These are phyloP conservation scores for Cordyceps sp. DNA, from an alignment of 2,329 filamentous ascomycete genomes.

Conservation along the genomic window DNA sequence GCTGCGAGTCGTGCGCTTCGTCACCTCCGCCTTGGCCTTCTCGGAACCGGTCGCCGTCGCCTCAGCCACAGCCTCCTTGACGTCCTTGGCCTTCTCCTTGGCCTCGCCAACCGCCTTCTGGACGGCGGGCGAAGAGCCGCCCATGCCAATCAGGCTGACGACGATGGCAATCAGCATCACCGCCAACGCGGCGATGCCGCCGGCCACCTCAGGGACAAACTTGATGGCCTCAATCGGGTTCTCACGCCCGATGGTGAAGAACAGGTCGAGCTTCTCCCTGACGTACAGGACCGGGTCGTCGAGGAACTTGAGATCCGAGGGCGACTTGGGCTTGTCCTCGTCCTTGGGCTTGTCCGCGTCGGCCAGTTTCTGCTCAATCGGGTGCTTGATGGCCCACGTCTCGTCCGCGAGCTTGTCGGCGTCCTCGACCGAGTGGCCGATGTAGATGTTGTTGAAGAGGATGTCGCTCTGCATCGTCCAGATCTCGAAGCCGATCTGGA, in stretches of 20 bases:
- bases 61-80: slow-evolving; percentile 47
- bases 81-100: slow-evolving; percentile 59
- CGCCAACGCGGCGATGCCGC: slow-evolving; percentile 54
- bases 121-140: slow-evolving; percentile 49
- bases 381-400: slow-evolving; percentile 79
- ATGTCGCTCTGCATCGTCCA: slow-evolving; percentile 99
- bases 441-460: slow-evolving; percentile 99
- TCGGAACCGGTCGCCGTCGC: slow-evolving; percentile 46
- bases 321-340: slow-evolving; percentile 46
- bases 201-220: slow-evolving; percentile 83
- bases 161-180: slow-evolving; percentile 57
- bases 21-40: slow-evolving; percentile 58
- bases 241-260: slow-evolving; percentile 66
- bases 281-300: slow-evolving; percentile 80
- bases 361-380: slow-evolving; percentile 66
- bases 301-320: slow-evolving; percentile 67
- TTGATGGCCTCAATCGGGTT: slow-evolving; percentile 74
- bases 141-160: slow-evolving; percentile 46
- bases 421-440: slow-evolving; percentile 90
- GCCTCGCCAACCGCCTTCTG: slow-evolving; percentile 52
- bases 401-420: slow-evolving; percentile 77
- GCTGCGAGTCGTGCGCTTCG: slow-evolving; percentile 42
- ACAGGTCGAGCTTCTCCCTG: slow-evolving; percentile 86
- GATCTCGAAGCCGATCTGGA: slow-evolving; percentile 90
- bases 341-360: slow-evolving; percentile 65